Evolutionary conservation across 2,329 filamentous ascomycete genomes (phyloP), one percentile per base, ranked within the genome.

Genomic region (Calonectria ilicicola): DNA sequence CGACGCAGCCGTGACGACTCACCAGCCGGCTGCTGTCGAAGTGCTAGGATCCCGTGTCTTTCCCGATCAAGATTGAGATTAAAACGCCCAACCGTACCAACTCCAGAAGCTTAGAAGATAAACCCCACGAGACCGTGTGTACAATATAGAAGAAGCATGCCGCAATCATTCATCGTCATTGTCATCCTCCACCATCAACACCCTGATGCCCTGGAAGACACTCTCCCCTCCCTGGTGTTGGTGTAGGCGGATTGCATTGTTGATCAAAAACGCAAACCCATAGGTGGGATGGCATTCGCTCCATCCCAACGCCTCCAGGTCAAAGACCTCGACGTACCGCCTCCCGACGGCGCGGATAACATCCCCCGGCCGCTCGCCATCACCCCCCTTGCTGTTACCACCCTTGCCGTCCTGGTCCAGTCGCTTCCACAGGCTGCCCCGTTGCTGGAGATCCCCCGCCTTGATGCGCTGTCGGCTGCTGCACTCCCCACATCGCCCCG

Each of bases 291-390:
- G 81, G 14, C 74, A 65, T 17, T 76, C 73, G 1, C 76, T 62
- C 83, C 83, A 84, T 4, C 81, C 82, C 12, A 84, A 38, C 3
- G 66, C 62, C 62, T 82, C 79, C 6, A 84, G 66, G 21, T 83
- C 80, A 58, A 80, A 78, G 1, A 83, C 80, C 67, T 84, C 81
- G 12, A 79, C 76, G 65, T 83, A 84, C 7, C 74, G 74, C 68
- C 73, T 81, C 15, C 78, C 80, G 0, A 81, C 76, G 2, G 80
- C 82, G 7, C 74, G 74, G 7, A 84, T 75, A 12, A 83, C 77
- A 64, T 83, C 82, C 1, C 77, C 74, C 1, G 69, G 26, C 32
- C 81, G 76, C 21, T 35, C 44, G 40, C 67, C 58, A 1, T 78
- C 75, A 5, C 38, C 27, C 17, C 70, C 53, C 7, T 71, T 69